Evolutionary conservation across 176 grass and related monocot genomes (phyloP), one percentile per base, ranked within the genome.

Genomic region (Elaeis guineensis): DNA sequence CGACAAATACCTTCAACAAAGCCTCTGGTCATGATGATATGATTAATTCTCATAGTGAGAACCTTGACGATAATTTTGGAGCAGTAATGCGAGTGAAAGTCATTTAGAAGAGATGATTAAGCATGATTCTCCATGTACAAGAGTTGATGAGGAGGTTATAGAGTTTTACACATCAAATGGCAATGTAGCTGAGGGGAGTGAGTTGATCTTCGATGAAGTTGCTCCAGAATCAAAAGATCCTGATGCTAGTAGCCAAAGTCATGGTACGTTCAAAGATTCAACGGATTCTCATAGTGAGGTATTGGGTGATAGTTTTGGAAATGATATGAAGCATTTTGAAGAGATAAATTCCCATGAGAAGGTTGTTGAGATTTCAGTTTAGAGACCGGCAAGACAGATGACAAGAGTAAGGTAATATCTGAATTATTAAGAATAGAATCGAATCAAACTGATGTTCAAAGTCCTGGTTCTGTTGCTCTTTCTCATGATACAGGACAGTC

Each of bases 81-180:
- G 19, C 21, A 72, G 52, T 50, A 64, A 4, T 64, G 58, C 19
- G 18, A 71, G 53, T 72, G 69, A 50, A 44, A 74, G 21, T 53
- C 73, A 28, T 72, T 85, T 16, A 3, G 71, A 63, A 75, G 75
- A 69, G 59, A 67, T 60, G 72, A 77, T 49, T 17, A 51, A 61
- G 25, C 21, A 51, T 5, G 71, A 54, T 39, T 50, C 29, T 54
- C 65, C 75, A 61, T 59, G 57, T 61, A 76, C 61, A 65, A 55
- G 18, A 59, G 72, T 76, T 16, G 21, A 48, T 24, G 50, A 90
- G 76, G 83, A 90, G 62, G 29, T 76, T 48, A 50, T 78, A 75
- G 76, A 72, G 65, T 73, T 82, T 53, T 63, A 66, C 61, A 39
- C 26, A 11, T 21, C 19, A 53, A 71, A 18, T 51, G 32, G 69